Evolutionary conservation across 2,329 filamentous ascomycete species (phyloP), one percentile per base, ranked within the genome.

Genomic region (Pezicula rhizophila): DNA sequence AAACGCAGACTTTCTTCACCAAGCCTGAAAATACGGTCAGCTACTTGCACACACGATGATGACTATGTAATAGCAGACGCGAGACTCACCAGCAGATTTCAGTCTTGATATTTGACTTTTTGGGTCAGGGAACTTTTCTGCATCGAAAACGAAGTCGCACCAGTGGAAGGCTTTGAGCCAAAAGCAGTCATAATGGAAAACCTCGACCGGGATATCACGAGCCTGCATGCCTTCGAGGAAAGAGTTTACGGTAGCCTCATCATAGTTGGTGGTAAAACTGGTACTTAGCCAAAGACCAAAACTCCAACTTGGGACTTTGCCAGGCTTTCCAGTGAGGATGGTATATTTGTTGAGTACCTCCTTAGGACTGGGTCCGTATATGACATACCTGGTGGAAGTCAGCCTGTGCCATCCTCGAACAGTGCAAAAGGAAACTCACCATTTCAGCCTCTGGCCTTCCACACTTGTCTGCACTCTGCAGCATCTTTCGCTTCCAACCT

Each of bases 211-310:
- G 43, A 82, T 80, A 40, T 75, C 69, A 4, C 76, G 72, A 25
- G 74, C 66, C 38, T 71, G 71, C 73, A 83, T 81, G 2, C 77
- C 77, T 49, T 80, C 75, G 6, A 82, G 68, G 59, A 82, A 82
- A 14, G 70, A 67, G 8, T 70, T 76, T 4, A 82, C 79, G 0
- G 78, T 82, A 44, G 71, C 63, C 60, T 82, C 78, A 45, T 78
- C 75, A 59, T 83, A 82, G 41, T 74, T 74, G 2, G 79, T 82
- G 2, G 78, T 82, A 61, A 82, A 83, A 26, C 73, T 85, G 12
- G 86, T 91, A 48, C 81, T 88, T 17, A 90, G 73, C 85, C 85
- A 89, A 8, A 89, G 72, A 1, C 85, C 85, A 54, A 82, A 89
- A 53, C 82, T 87, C 87, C 86, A 90, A 25, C 77, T 76, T 0